These are phyloP conservation scores for Ganoderma boninense DNA, from an alignment of 1,284 basidiomycete species.

Conservation along the genomic window DNA sequence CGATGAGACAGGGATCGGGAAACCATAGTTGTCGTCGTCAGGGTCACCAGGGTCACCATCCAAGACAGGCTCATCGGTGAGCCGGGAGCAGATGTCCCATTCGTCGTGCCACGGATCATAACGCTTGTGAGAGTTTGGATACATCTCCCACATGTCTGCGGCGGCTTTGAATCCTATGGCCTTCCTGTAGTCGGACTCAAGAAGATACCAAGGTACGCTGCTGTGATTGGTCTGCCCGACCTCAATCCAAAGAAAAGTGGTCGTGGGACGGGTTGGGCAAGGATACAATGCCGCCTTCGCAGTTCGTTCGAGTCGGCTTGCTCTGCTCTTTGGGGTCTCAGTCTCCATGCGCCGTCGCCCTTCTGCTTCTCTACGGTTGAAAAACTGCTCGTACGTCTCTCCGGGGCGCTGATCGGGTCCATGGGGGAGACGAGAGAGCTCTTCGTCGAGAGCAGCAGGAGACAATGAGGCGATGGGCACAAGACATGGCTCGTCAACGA, in stretches of 20 bases:
- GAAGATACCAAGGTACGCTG: not conserved
- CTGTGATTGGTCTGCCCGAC: constrained; percentile 9
- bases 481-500: not conserved
- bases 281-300: constrained; percentile 3
- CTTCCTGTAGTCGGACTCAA: not conserved
- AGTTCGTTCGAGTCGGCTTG: not conserved
- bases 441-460: not conserved
- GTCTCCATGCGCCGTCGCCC: not conserved
- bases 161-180: not conserved
- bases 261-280: constrained; percentile 13
- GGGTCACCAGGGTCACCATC: not conserved
- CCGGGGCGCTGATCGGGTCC: constrained; percentile 5
- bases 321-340: not conserved
- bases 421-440: not conserved
- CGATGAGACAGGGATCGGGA: not conserved
- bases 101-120: constrained; percentile 18
- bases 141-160: constrained; percentile 14
- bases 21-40: not conserved
- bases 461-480: not conserved
- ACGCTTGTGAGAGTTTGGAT: constrained; percentile 11
- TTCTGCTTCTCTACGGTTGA: not conserved
- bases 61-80: not conserved
- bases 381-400: constrained; percentile 10
- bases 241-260: constrained; percentile 10
- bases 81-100: constrained; percentile 11